These are phyloP conservation scores for Mycena maculata DNA, from an alignment of 768 basidiomycete genomes.

Conservation along the genomic window DNA sequence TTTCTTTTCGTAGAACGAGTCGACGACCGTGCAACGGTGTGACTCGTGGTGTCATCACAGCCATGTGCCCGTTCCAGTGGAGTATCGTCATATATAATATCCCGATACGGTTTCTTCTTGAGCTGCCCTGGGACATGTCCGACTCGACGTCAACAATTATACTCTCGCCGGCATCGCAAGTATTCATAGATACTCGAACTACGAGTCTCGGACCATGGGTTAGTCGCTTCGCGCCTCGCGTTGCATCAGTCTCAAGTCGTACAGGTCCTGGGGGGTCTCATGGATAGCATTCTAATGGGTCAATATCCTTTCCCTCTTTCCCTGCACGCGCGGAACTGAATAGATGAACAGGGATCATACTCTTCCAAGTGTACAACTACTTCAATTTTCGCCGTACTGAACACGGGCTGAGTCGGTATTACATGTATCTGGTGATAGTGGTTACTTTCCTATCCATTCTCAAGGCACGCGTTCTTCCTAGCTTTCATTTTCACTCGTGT, in stretches of 20 bases:
- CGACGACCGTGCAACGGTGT: too few species aligned
- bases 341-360: slow-evolving; percentile 3
- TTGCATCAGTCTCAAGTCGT: background rate
- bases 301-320: background rate
- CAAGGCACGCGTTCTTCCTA: background rate
- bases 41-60: too few species aligned
- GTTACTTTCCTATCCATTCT: slow-evolving; percentile 4
- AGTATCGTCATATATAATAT: too few species aligned
- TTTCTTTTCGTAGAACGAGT: too few species aligned
- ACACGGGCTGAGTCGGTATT: background rate
- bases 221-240: background rate
- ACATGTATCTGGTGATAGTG: background rate
- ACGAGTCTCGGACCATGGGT: slow-evolving; percentile 32
- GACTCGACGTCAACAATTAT: slow-evolving; percentile 20
- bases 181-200: slow-evolving; percentile 18
- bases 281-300: slow-evolving; percentile 33
- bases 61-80: too few species aligned
- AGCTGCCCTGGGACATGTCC: too few species aligned
- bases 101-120: too few species aligned
- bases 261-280: slow-evolving; percentile 25
- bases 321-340: background rate
- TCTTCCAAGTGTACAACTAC: slow-evolving; percentile 17
- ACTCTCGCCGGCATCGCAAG: slow-evolving; percentile 23
- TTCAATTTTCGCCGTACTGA: background rate
- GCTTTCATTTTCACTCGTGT: background rate